These are phyloP conservation scores for Lathyrus sativus DNA, from an alignment of 306 rosid species.

Conservation along the genomic window DNA sequence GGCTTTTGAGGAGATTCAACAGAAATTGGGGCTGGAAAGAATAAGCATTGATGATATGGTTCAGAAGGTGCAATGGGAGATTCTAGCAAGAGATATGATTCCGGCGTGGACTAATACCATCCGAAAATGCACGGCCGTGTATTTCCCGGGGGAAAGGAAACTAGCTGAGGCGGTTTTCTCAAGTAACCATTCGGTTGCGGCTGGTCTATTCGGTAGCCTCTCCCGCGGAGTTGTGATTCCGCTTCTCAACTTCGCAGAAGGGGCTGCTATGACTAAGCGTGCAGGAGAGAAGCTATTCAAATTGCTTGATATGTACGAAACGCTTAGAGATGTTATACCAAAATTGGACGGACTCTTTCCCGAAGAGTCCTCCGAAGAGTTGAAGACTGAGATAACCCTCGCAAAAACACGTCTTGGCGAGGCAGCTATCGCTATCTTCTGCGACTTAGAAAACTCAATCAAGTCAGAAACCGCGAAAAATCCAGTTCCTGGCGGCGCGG, in stretches of 20 bases:
- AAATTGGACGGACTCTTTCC: slow-evolving; percentile 38
- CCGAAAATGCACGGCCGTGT: slow-evolving; percentile 41
- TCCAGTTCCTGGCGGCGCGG: slow-evolving; percentile 54
- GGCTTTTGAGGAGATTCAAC: slow-evolving; percentile 45
- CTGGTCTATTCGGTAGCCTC: slow-evolving; percentile 47
- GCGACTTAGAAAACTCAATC: slow-evolving; percentile 49
- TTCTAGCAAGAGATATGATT: slow-evolving; percentile 54
- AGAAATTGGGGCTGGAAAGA: slow-evolving; percentile 50
- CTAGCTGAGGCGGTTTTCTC: slow-evolving; percentile 46
- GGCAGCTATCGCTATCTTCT: slow-evolving; percentile 38
- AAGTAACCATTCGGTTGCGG: background rate
- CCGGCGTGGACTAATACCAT: slow-evolving; percentile 54
- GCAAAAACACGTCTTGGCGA: slow-evolving; percentile 55
- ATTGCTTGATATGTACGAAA: slow-evolving; percentile 65
- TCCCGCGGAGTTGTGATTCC: slow-evolving; percentile 50
- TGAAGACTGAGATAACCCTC: slow-evolving; percentile 44
- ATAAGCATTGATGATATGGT: slow-evolving; percentile 66
- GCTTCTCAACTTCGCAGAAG: slow-evolving; percentile 61
- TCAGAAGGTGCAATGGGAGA: slow-evolving; percentile 58
- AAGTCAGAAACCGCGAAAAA: slow-evolving; percentile 38
- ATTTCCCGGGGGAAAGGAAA: slow-evolving; percentile 48
- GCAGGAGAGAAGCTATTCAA: slow-evolving; percentile 67
- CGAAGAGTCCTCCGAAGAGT: slow-evolving; percentile 41
- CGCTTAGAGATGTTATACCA: slow-evolving; percentile 47
- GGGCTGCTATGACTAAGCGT: slow-evolving; percentile 58